Conservation (phyloP, 495 filamentous ascomycete species). For the Penicilliopsis zonata region DNA sequence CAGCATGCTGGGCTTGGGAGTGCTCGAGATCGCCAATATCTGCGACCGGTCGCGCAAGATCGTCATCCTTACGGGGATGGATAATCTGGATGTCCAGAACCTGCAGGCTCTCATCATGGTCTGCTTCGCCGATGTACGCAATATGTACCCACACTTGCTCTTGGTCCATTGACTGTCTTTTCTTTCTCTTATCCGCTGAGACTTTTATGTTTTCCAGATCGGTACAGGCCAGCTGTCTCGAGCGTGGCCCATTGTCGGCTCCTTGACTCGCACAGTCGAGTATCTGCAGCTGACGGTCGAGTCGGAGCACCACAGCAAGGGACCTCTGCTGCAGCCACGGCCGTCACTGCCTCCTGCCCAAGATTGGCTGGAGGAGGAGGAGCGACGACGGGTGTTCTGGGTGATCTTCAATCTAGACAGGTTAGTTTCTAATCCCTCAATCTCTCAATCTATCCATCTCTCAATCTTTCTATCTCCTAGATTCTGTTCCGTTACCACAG, state of each 20-base stretch:
- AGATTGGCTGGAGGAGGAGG: conserved; percentile 38
- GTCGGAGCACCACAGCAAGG: conserved; percentile 8
- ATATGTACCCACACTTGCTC: too few species aligned
- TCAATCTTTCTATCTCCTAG: background rate
- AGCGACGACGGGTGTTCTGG: conserved; percentile 41
- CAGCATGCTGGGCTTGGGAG: conserved; percentile 4
- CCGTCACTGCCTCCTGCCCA: conserved; percentile 22
- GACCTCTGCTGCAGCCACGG: conserved; percentile 12
- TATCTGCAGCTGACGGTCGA: conserved; percentile 25
- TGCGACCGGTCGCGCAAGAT: conserved; percentile 6
- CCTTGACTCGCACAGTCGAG: conserved; percentile 24
- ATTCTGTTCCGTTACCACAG: conserved; percentile 17
- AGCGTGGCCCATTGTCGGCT: conserved; percentile 24
- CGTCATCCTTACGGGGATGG: conserved; percentile 19
- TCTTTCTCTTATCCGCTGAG: too few species aligned
- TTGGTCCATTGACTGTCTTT: too few species aligned
- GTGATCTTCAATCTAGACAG: conserved; percentile 37
- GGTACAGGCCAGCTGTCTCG: conserved; percentile 13
- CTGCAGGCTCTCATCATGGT: conserved; percentile 24
- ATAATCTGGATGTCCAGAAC: conserved; percentile 20
- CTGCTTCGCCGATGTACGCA: conserved; percentile 18
- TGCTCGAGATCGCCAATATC: conserved; percentile 7
- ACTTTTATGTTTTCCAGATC: too few species aligned
- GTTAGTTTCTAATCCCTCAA: conserved; percentile 11
- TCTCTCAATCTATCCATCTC: too few species aligned